Percentiles rank a stretch among this genome's conserved stretches.
Conservation (phyloP, 352 stramenopile species). For the Globisporangium lucens region DNA sequence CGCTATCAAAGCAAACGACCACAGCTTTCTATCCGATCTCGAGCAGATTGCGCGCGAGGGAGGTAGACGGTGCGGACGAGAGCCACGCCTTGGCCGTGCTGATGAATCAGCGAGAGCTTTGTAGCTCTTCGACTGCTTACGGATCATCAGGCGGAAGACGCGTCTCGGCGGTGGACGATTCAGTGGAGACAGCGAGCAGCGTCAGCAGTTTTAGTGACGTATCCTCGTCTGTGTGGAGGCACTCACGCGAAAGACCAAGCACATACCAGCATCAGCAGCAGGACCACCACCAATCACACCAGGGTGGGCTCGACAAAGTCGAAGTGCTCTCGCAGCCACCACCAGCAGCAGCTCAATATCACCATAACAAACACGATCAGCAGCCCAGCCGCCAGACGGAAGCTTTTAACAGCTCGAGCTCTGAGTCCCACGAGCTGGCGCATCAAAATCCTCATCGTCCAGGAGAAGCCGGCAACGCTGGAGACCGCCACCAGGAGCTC, state of each 20-base stretch:
- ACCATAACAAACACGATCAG: neutral
- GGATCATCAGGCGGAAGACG: neutral
- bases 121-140: neutral
- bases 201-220: slow-evolving; percentile 12
- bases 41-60: neutral
- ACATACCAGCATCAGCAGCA: neutral
- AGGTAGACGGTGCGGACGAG: neutral
- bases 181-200: slow-evolving; percentile 16
- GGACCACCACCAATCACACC: neutral
- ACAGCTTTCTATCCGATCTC: slow-evolving; percentile 6
- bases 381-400: too few species aligned
- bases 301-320: neutral
- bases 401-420: neutral
- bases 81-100: neutral
- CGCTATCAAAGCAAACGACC: neutral
- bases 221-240: slow-evolving; percentile 12
- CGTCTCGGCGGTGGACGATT: slow-evolving; percentile 4
- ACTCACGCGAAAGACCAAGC: neutral
- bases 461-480: neutral
- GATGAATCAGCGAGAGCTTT: neutral
- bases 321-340: neutral
- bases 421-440: neutral
- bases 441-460: too few species aligned
- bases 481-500: slow-evolving; percentile 39
- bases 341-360: neutral